Evolutionary conservation across 1,284 basidiomycete species (phyloP), one percentile per base, ranked within the genome.

Genomic region (Malassezia sp.): DNA sequence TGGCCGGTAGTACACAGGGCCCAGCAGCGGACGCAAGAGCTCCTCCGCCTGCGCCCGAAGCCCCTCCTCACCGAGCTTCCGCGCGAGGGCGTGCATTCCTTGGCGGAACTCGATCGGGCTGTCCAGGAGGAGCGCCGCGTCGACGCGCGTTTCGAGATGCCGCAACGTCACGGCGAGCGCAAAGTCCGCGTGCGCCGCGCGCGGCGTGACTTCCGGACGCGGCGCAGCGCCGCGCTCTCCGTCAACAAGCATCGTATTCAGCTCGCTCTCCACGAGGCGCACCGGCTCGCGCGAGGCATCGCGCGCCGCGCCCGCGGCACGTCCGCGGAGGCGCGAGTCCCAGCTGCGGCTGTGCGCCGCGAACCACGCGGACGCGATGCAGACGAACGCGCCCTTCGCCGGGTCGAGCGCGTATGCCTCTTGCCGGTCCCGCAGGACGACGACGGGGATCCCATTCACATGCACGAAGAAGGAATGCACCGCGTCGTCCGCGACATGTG

Each of bases 361-460:
- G 44, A 55, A 57, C 53, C 59, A 59, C 2, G 56, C 57, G 17
- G 59, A 56, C 23, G 57, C 50, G 44, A 69, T 54, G 45, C 55
- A 60, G 1, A 60, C 54, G 43, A 61, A 59, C 15, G 59, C 49
- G 2, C 50, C 43, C 36, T 59, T 61, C 15, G 43, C 45, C 18
- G 54, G 40, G 51, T 69, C 64, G 33, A 65, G 50, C 2, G 62
- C 60, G 34, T 57, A 59, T 0, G 56, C 64, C 52, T 57, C 55
- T 29, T 67, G 60, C 29, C 44, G 50, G 28, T 47, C 31, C 17
- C 20, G 45, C 11, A 62, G 37, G n/a, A 65, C 45, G 10, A 62
- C 35, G 20, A 67, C 79, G 79, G 47, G 78, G 20, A 55, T 48
- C 10, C 66, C 64, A 27, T 67, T 69, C 28, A 52, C 41, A 38